A percentile compares a stretch with the other conserved stretches of the same genome.
Evolutionary conservation across 2,329 filamentous ascomycete genomes (phyloP).

Genomic region (Colletotrichum camelliae): DNA sequence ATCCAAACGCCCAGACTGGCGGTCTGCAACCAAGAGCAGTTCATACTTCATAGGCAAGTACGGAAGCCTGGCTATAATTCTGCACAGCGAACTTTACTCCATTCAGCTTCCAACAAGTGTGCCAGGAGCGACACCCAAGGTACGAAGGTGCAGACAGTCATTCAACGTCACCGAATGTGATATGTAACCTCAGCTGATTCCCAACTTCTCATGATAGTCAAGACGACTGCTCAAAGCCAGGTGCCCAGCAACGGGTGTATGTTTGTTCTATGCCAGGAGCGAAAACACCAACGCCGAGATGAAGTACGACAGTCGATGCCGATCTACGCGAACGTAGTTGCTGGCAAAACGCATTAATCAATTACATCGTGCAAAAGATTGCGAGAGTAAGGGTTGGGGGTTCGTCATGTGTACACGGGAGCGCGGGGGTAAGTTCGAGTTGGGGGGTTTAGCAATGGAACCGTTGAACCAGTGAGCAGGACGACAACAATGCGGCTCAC

Average conservation of each 20-base stretch:
- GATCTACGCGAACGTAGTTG: constrained; percentile 20
- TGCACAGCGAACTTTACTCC: neutral
- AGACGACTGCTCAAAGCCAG: constrained; percentile 25
- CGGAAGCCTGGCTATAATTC: neutral
- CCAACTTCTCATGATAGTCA: constrained; percentile 26
- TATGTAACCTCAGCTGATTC: constrained; percentile 26
- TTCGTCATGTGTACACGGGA: neutral
- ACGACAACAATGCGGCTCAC: neutral
- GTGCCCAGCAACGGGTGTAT: constrained; percentile 25
- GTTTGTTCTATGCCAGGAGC: constrained; percentile 24
- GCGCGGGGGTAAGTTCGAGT: neutral
- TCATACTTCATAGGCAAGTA: neutral
- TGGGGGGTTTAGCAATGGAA: neutral
- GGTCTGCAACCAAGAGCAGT: neutral
- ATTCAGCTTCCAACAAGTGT: neutral
- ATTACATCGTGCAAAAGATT: neutral
- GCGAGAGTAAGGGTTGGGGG: neutral
- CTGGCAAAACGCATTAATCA: neutral
- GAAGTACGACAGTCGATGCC: constrained; percentile 11
- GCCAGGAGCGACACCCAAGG: neutral
- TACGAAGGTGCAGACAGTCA: neutral
- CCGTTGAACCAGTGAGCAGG: neutral
- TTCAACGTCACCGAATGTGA: neutral
- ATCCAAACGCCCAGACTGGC: neutral
- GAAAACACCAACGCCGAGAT: constrained; percentile 19